phyloP scores from a whole-genome alignment of 140 eudicot species.

The Artemisia princeps region DNA sequence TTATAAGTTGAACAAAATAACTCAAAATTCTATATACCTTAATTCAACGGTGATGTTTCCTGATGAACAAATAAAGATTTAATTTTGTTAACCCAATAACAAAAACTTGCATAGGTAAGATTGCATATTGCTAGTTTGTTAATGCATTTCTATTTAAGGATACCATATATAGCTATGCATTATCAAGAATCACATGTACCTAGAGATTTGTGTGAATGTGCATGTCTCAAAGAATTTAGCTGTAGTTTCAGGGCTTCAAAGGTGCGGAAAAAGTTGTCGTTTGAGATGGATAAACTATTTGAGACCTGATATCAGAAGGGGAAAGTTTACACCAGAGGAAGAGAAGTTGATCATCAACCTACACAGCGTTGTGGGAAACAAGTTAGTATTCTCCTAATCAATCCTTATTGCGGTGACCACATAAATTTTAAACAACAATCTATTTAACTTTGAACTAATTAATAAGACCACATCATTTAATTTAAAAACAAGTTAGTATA shows the following conservation, averaged over 20 bases:
- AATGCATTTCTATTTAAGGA: neutral
- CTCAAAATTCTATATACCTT: neutral
- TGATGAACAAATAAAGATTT: neutral
- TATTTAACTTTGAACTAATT: neutral
- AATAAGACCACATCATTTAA: no score
- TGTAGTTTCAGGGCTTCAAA: slow-evolving; percentile 63
- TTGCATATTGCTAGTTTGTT: neutral
- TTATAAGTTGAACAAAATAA: neutral
- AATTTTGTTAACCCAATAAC: neutral
- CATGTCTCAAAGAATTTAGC: slow-evolving; percentile 25
- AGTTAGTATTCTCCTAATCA: slow-evolving; percentile 36
- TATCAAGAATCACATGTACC: slow-evolving; percentile 14
- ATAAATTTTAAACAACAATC: neutral
- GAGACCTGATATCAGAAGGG: slow-evolving; percentile 86
- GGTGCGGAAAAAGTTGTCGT: slow-evolving; percentile 91
- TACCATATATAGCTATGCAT: neutral
- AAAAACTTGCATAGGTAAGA: neutral
- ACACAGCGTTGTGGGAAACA: slow-evolving; percentile 85
- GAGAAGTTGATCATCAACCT: slow-evolving; percentile 83
- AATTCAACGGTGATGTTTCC: no score
- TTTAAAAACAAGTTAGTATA: no score
- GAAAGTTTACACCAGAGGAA: slow-evolving; percentile 79
- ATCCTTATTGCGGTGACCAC: neutral
- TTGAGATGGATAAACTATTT: slow-evolving; percentile 89
- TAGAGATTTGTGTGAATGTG: slow-evolving; percentile 19